Percentiles rank a stretch among this genome's conserved stretches.
Evolutionary conservation across 768 basidiomycete genomes (phyloP).

Genomic region (Amanita rimosa): DNA sequence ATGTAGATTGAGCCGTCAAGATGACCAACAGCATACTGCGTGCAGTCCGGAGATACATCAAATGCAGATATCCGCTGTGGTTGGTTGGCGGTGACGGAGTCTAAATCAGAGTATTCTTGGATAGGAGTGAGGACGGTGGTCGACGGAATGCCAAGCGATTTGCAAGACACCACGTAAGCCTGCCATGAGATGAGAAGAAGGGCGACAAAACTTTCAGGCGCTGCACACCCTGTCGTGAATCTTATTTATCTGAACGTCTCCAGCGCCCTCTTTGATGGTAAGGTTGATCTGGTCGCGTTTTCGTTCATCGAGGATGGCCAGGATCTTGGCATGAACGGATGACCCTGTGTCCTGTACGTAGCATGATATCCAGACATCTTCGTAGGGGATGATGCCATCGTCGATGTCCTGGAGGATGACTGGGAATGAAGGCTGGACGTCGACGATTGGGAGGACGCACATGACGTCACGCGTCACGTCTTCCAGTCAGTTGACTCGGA

Average conservation of each 20-base stretch:
- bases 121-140: slow-evolving; percentile 39
- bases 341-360: slow-evolving; percentile 36
- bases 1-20: slow-evolving; percentile 47
- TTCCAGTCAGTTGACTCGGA: too few species aligned
- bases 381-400: slow-evolving; percentile 40
- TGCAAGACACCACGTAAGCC: slow-evolving; percentile 35
- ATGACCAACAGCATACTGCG: slow-evolving; percentile 49
- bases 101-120: slow-evolving; percentile 37
- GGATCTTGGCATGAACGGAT: slow-evolving; percentile 57
- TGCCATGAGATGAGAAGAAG: slow-evolving; percentile 9
- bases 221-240: slow-evolving; percentile 18
- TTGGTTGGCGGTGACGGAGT: slow-evolving; percentile 32
- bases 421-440: slow-evolving; percentile 50
- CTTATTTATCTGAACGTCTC: slow-evolving; percentile 22
- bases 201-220: not conserved
- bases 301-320: slow-evolving; percentile 38
- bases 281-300: slow-evolving; percentile 39
- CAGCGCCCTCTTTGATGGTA: slow-evolving; percentile 33
- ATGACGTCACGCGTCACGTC: too few species aligned
- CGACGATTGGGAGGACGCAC: slow-evolving; percentile 34
- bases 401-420: slow-evolving; percentile 53
- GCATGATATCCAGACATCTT: slow-evolving; percentile 68
- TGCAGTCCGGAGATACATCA: slow-evolving; percentile 46
- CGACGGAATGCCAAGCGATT: slow-evolving; percentile 31
- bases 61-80: slow-evolving; percentile 53